phyloP scores from a whole-genome alignment of 192 early-diverging fungal species.

The Chytriomyces hyalinus region DNA sequence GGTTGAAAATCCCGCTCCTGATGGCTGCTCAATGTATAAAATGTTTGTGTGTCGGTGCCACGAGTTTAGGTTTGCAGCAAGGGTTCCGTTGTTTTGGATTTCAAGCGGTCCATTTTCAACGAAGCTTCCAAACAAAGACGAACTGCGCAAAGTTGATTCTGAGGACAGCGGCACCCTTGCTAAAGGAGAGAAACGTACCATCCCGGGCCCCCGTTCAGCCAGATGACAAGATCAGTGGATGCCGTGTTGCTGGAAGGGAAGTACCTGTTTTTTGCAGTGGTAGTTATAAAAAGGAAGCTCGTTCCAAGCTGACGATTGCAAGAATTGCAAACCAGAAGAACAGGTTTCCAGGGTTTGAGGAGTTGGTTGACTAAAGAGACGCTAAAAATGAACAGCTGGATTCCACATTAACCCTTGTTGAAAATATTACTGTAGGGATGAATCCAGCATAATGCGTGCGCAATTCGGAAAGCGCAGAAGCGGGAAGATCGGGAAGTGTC shows the following conservation, averaged over 20 bases:
- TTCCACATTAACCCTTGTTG: no score
- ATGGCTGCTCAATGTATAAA: slow-evolving; percentile 44
- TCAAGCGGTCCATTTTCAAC: slow-evolving; percentile 38
- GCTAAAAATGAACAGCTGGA: not conserved
- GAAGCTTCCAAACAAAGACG: slow-evolving; percentile 42
- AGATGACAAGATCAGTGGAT: slow-evolving; percentile 30
- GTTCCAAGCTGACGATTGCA: not conserved
- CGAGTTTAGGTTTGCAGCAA: slow-evolving; percentile 27
- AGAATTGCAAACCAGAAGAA: slow-evolving; percentile 5
- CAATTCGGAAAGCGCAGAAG: not conserved
- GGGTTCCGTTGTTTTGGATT: not conserved
- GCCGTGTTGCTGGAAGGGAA: slow-evolving; percentile 3
- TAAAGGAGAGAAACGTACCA: slow-evolving; percentile 1
- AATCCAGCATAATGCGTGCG: slow-evolving; percentile 26
- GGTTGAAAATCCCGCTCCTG: slow-evolving; percentile 38
- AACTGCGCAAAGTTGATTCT: not conserved
- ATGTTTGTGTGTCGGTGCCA: slow-evolving; percentile 44
- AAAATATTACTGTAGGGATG: slow-evolving; percentile 10
- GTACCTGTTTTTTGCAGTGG: not conserved
- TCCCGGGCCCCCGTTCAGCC: slow-evolving; percentile 44
- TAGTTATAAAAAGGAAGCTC: not conserved
- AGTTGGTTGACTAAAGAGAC: not conserved
- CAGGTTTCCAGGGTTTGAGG: not conserved
- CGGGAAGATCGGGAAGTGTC: slow-evolving; percentile 15
- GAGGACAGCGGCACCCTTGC: not conserved